Percentiles rank a stretch among this genome's conserved stretches.
Conservation (phyloP, 2,329 filamentous ascomycete genomes). For the Arachnomyces sp. region DNA sequence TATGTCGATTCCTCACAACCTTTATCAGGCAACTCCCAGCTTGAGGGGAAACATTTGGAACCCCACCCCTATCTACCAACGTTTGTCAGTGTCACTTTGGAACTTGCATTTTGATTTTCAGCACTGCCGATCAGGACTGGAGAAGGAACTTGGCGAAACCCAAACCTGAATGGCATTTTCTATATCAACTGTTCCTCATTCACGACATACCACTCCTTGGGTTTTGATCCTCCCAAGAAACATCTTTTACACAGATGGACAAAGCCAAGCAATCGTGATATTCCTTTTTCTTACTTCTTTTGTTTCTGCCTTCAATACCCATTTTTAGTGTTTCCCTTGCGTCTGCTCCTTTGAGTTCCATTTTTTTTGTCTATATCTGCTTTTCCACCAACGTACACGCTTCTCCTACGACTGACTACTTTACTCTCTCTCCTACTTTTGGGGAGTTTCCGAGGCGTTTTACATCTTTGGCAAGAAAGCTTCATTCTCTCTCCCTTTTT, state of each 20-base stretch:
- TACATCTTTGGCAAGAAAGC: too few species aligned
- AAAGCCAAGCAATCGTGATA: slow-evolving; percentile 18
- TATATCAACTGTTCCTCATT: too few species aligned
- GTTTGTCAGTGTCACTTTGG: slow-evolving; percentile 1
- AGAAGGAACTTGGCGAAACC: too few species aligned
- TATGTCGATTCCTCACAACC: too few species aligned
- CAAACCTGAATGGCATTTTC: too few species aligned
- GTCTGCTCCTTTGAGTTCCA: background rate
- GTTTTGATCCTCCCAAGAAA: too few species aligned
- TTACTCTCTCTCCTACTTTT: background rate
- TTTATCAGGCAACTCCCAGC: too few species aligned
- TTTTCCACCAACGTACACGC: slow-evolving; percentile 4
- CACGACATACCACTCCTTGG: too few species aligned
- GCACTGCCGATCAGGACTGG: background rate
- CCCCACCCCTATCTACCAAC: background rate
- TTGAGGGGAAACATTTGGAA: slow-evolving; percentile 1
- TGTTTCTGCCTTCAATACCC: slow-evolving; percentile 6
- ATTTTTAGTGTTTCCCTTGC: slow-evolving; percentile 5
- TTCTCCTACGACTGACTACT: slow-evolving; percentile 7
- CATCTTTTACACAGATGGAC: too few species aligned
- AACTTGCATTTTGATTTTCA: background rate
- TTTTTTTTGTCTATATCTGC: slow-evolving; percentile 6
- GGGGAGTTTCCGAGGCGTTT: too few species aligned
- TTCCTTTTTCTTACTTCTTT: slow-evolving; percentile 11
- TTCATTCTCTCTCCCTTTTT: too few species aligned